Conservation (phyloP, 1,139 yeast genomes). For the Pichia sp. region DNA sequence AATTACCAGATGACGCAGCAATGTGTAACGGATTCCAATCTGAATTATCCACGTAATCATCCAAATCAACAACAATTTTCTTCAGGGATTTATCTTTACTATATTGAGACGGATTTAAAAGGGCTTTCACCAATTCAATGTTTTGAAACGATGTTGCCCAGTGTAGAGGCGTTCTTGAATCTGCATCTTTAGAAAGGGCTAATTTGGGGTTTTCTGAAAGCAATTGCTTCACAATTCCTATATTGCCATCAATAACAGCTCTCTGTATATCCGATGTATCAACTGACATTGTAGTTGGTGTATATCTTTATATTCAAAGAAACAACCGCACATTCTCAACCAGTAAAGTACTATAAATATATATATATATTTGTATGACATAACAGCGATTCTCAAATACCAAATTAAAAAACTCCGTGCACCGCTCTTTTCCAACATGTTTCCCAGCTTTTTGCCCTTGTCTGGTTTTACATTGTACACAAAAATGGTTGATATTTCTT, state of each 20-base stretch:
- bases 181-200: slow-evolving; percentile 51
- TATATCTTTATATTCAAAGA: neutral
- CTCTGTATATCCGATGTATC: slow-evolving; percentile 41
- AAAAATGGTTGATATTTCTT: neutral
- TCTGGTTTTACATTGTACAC: neutral
- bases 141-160: slow-evolving; percentile 80
- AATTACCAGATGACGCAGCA: slow-evolving; percentile 67
- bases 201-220: slow-evolving; percentile 43
- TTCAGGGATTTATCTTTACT: slow-evolving; percentile 2
- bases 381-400: neutral
- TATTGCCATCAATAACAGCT: slow-evolving; percentile 53
- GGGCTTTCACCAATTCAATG: slow-evolving; percentile 43
- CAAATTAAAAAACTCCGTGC: neutral
- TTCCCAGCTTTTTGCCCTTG: neutral
- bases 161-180: slow-evolving; percentile 75
- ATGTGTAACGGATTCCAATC: slow-evolving; percentile 91
- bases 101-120: slow-evolving; percentile 37
- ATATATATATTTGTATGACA: no score
- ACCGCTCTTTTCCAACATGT: neutral
- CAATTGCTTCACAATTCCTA: slow-evolving; percentile 42
- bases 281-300: slow-evolving; percentile 17
- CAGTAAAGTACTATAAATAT: neutral
- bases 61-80: slow-evolving; percentile 46
- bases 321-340: neutral
- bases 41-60: slow-evolving; percentile 60